Percentiles rank a stretch among this genome's conserved stretches.
phyloP scores from a whole-genome alignment of 345 rosid species.

The Erodium maritimum region DNA sequence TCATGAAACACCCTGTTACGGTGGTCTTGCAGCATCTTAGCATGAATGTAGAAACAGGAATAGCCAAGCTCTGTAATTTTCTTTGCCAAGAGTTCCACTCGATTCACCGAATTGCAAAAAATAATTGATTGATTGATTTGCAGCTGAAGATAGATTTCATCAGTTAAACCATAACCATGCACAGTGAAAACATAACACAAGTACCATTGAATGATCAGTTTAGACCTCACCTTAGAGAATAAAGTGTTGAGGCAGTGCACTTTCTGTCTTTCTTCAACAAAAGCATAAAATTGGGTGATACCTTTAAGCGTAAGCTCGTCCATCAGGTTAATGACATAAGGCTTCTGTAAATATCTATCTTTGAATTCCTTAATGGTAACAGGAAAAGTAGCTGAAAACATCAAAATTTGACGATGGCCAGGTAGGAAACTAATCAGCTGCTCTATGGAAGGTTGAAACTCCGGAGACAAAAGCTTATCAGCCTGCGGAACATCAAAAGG shows the following conservation, averaged over 20 bases:
- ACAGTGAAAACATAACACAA: neutral
- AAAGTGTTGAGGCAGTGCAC: constrained; percentile 99
- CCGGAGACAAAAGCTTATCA: constrained; percentile 94
- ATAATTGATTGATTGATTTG: constrained; percentile 99
- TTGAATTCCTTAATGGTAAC: constrained; percentile 96
- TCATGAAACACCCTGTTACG: constrained; percentile 99
- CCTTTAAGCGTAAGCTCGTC: constrained; percentile 97
- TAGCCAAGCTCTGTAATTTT: constrained; percentile 99
- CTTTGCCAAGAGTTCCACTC: constrained; percentile 93
- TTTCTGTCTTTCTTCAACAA: constrained; percentile 99
- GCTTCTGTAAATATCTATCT: constrained; percentile 71
- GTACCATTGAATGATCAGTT: constrained; percentile 2
- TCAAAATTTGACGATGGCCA: constrained; percentile 69
- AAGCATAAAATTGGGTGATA: constrained; percentile 92
- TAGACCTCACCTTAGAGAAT: constrained; percentile 76
- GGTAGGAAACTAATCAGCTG: constrained; percentile 87
- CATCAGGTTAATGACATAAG: constrained; percentile 96
- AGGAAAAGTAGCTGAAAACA: constrained; percentile 98
- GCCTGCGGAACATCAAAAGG: constrained; percentile 44
- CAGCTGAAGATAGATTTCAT: constrained; percentile 41
- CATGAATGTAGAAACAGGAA: constrained; percentile 97
- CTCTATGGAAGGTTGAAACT: constrained; percentile 93
- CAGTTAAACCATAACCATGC: neutral
- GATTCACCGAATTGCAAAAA: constrained; percentile 97
- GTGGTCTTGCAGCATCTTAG: constrained; percentile 99